phyloP scores from a whole-genome alignment of 441 rosid species.

The Corymbia citriodora region DNA sequence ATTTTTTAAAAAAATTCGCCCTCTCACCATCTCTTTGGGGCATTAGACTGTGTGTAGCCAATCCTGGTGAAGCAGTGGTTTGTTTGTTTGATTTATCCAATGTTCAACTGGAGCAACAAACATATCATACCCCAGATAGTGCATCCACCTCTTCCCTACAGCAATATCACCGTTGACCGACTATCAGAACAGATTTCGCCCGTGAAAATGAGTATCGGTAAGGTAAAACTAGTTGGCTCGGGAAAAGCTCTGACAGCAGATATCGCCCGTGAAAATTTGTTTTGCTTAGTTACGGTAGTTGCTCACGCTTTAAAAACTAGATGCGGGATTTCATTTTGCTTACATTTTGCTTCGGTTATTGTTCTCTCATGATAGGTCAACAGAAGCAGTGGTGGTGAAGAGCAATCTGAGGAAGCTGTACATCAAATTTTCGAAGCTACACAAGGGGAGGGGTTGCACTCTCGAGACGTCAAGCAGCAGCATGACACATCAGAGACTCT shows the following conservation, averaged over 20 bases:
- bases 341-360: conserved; percentile 8
- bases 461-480: background rate
- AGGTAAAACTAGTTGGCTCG: background rate
- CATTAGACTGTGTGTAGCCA: background rate
- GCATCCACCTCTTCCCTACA: background rate
- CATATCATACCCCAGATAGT: background rate
- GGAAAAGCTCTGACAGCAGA: background rate
- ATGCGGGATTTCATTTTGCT: background rate
- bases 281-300: background rate
- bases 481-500: conserved; percentile 59
- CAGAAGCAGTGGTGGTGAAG: conserved; percentile 9
- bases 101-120: background rate
- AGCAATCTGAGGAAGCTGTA: conserved; percentile 38
- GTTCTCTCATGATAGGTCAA: conserved; percentile 7
- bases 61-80: background rate
- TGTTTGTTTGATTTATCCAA: background rate
- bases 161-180: background rate
- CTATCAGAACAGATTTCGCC: background rate
- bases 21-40: background rate
- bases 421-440: conserved; percentile 44
- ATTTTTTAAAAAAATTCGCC: background rate
- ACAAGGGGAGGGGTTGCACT: background rate
- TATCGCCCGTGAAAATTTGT: background rate
- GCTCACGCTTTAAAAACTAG: background rate
- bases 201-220: background rate